Percentiles rank a stretch among this genome's conserved stretches.
Conservation (phyloP, 1,284 basidiomycete genomes). For the Ceratobasidium theobromae region DNA sequence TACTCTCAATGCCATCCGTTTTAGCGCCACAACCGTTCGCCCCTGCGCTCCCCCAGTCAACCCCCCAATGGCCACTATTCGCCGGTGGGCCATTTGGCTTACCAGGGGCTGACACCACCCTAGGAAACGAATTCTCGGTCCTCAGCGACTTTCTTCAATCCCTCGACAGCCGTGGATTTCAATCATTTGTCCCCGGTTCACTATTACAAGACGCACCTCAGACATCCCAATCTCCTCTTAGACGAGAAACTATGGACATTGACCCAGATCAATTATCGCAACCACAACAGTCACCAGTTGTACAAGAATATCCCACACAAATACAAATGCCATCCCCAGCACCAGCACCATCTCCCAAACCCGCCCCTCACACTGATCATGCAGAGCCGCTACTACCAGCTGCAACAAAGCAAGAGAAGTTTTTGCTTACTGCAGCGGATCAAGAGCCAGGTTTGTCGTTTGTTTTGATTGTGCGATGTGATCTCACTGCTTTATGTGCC, state of each 20-base stretch:
- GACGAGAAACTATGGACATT: conserved; percentile 40
- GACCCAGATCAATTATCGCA: conserved; percentile 40
- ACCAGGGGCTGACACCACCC: conserved; percentile 49
- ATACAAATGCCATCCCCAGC: conserved; percentile 25
- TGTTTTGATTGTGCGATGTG: neutral
- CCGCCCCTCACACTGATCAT: conserved; percentile 36
- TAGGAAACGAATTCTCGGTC: conserved; percentile 79
- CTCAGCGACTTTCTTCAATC: conserved; percentile 82
- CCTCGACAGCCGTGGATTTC: conserved; percentile 56
- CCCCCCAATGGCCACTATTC: conserved; percentile 57
- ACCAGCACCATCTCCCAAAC: conserved; percentile 25
- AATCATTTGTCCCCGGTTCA: conserved; percentile 56
- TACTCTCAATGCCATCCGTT: conserved; percentile 31
- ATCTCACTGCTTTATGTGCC: too few relatives aligned
- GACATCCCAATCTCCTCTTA: neutral
- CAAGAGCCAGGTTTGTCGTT: conserved; percentile 55
- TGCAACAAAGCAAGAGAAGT: conserved; percentile 79
- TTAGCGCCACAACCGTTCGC: conserved; percentile 44
- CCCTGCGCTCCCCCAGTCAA: conserved; percentile 43
- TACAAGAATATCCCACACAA: conserved; percentile 12
- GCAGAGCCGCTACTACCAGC: conserved; percentile 57
- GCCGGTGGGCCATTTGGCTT: conserved; percentile 19
- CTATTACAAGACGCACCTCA: conserved; percentile 17
- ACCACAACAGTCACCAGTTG: conserved; percentile 32
- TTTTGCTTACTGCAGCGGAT: conserved; percentile 93